Base-by-base conservation (phyloP, 441 rosid species). In the Adansonia gregorii region DNA sequence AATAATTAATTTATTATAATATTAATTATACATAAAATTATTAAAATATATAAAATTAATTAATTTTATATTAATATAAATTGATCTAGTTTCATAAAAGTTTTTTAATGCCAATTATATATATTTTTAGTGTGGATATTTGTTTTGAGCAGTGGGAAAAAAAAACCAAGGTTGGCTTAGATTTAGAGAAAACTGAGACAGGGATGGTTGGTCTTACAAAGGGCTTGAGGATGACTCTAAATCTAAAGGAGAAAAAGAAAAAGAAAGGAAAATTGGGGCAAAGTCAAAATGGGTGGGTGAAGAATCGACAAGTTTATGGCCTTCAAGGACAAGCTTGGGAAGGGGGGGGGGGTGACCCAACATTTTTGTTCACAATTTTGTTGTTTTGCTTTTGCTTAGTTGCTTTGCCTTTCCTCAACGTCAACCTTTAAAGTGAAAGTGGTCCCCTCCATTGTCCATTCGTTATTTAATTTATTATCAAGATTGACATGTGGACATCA, bases 211-310 rank as follows among this genome's bases (percentile, higher is more conserved):
- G 45, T 43, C 35, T 0, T 3, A 10, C 6, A 39, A 39, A 10
- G 65, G 7, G 65, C 24, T 56, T 41, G 49, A 41, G n/a, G 45
- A 43, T 74, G 56, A 27, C 60, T 51, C 0, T n/a, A 15, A 43
- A 51, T 24, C 10, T 64, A 39, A 10, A 6, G 8, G 61, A 31
- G 41, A 74, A 31, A n/a, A 73, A 27, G 35, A 27, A 27, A 27
- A 27, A 27, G 35, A 27, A 67, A 27, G 14, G 27, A 14, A 11
- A 10, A 35, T 11, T 3, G 70, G 64, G 64, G 63, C 9, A 78
- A 81, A 84, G 87, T 86, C 89, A 86, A 83, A 78, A 78, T 66
- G 70, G 82, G 89, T 86, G 75, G 86, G 81, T 84, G 83, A 76
- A 19, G 17, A 74, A 74, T 82, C 78, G 85, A 84, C 74, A 31